Evolutionary conservation across 1,284 basidiomycete species (phyloP), one percentile per base, ranked within the genome.

Genomic region (Ustilago crameri): DNA sequence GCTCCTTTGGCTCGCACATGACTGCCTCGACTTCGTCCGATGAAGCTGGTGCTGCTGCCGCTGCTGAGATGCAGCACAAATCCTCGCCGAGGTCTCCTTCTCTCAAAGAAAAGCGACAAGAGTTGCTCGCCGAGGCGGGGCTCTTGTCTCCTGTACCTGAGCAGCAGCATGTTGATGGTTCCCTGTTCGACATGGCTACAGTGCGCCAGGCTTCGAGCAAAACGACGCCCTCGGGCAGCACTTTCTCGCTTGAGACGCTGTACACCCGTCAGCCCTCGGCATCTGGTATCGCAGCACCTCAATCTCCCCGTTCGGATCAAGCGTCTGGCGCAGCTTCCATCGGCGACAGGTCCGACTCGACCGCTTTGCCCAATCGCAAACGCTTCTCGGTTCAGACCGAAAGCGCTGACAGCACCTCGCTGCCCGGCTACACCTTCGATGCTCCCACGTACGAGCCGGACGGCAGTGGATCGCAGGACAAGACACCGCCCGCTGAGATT

Each of bases 321-420:
- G 66, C 66, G 9, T 69, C 56, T 37, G 49, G 48, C 20, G 61
- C 67, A 12, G 67, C 67, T 40, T 70, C 67, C 2, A 38, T 65
- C 8, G 56, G 47, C 26, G 66, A 48, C 5, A 47, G 20, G 34
- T 63, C 56, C 27, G 66, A 69, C 26, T 55, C 66, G 35, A 69
- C 60, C 34, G 55, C 64, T 12, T 24, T 52, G 32, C 49, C 47
- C 51, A 56, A 63, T 46, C 58, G 47, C 58, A 69, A 56, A 32
- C 60, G 66, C 26, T 58, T 51, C 34, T 69, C 66, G 15, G 56
- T 69, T 5, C 66, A 59, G 35, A 69, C 66, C 34, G 49, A 60
- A 32, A 69, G 66, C 45, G 66, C 55, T 15, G 55, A 55, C 18
- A 69, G 66, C 60, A 69, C 60, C 1, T 40, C 46, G 1, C 22